phyloP scores from a whole-genome alignment of 164 flowering plant genomes.

The Vitis rotundifolia region DNA sequence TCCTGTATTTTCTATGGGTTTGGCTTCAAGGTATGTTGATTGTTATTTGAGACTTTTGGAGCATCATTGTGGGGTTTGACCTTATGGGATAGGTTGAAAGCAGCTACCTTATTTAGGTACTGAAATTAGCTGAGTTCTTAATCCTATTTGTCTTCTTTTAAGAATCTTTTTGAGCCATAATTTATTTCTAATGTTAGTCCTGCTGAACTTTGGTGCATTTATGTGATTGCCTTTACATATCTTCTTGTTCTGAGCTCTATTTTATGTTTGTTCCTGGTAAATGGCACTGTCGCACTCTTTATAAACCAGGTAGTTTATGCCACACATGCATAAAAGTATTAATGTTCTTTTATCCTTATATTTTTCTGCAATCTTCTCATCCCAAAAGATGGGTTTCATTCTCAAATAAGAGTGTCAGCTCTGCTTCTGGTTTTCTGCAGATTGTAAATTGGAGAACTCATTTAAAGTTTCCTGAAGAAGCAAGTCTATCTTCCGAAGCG shows the following conservation, averaged over 20 bases:
- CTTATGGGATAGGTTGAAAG: not conserved
- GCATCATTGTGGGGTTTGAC: not conserved
- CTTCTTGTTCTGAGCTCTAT: not conserved
- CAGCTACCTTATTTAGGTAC: not conserved
- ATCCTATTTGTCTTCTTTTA: too few relatives aligned
- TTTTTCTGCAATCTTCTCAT: too few relatives aligned
- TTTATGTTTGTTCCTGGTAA: not conserved
- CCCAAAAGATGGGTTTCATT: too few relatives aligned
- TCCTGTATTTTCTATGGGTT: not conserved
- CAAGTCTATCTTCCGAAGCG: conserved; percentile 54
- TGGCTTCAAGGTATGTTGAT: not conserved
- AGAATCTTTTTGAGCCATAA: too few relatives aligned
- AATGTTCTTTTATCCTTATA: not conserved
- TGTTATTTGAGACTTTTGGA: not conserved
- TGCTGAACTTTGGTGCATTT: too few relatives aligned
- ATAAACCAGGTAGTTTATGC: too few relatives aligned
- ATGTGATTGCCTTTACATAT: too few relatives aligned
- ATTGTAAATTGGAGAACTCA: conserved; percentile 75
- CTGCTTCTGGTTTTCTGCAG: conserved; percentile 26
- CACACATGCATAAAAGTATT: conserved; percentile 1
- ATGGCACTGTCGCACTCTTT: too few relatives aligned
- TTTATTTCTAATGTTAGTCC: too few relatives aligned
- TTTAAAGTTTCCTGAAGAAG: conserved; percentile 75
- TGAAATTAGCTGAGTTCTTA: too few relatives aligned
- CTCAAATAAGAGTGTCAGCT: not conserved